Conservation (phyloP, 345 rosid species). For the Citrus medica region DNA sequence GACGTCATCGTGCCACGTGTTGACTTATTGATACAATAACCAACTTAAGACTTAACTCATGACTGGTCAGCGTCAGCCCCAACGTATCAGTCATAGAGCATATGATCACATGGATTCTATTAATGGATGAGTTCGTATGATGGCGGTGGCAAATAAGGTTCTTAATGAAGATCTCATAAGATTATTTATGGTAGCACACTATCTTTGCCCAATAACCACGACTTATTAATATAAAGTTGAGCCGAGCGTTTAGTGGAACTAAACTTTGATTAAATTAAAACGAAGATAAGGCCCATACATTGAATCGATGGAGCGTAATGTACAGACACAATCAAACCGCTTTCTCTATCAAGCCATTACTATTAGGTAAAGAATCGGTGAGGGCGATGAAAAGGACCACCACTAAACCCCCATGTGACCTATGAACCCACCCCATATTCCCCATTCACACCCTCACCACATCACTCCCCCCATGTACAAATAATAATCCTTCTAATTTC, state of each 20-base stretch:
- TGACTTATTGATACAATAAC: too few relatives aligned
- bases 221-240: neutral
- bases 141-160: neutral
- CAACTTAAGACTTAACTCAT: neutral
- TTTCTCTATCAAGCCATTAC: slow-evolving; percentile 18
- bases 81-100: neutral
- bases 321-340: neutral
- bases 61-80: neutral
- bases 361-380: neutral
- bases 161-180: neutral
- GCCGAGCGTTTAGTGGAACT: neutral
- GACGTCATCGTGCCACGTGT: neutral
- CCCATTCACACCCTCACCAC: neutral
- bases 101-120: neutral
- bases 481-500: neutral
- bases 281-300: neutral
- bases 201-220: neutral
- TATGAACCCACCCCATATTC: neutral
- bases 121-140: neutral
- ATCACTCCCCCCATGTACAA: neutral
- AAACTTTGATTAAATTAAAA: neutral
- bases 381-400: slow-evolving; percentile 22
- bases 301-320: neutral
- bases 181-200: neutral
- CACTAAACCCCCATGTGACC: slow-evolving; percentile 18